These are phyloP conservation scores for Prunus campanulata DNA, from an alignment of 306 rosid genomes.

Conservation along the genomic window DNA sequence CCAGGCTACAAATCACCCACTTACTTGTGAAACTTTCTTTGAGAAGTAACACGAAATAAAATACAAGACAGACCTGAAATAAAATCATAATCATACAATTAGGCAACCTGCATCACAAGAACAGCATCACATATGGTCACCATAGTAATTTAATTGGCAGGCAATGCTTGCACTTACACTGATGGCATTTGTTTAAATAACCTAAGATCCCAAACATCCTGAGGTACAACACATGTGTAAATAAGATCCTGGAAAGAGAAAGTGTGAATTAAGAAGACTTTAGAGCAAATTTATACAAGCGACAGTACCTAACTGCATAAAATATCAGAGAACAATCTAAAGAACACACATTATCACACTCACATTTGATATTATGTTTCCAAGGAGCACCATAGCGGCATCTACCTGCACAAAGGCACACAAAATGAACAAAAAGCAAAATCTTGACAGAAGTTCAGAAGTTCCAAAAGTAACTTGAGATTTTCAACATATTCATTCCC, in stretches of 20 bases:
- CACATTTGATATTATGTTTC: conserved; percentile 77
- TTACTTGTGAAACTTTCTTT: conserved; percentile 77
- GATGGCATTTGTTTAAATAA: conserved; percentile 74
- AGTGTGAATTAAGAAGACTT: conserved; percentile 24
- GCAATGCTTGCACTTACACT: conserved; percentile 46
- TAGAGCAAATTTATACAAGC: not conserved
- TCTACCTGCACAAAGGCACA: conserved; percentile 62
- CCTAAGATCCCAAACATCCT: conserved; percentile 90
- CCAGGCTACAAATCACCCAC: conserved; percentile 18
- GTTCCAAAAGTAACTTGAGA: not conserved
- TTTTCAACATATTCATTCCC: not conserved
- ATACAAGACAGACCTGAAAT: conserved; percentile 74
- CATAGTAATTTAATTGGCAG: not conserved
- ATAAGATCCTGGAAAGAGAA: conserved; percentile 57
- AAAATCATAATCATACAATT: conserved; percentile 20
- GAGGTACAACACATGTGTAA: conserved; percentile 62
- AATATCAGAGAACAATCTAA: not conserved
- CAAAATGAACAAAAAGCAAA: conserved; percentile 20
- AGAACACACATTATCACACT: conserved; percentile 34
- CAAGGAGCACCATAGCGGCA: conserved; percentile 75
- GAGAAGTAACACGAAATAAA: conserved; percentile 79
- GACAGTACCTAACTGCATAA: conserved; percentile 5
- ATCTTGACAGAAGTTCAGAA: not conserved
- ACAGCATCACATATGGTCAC: not conserved
- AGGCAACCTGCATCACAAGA: not conserved